Evolutionary conservation across 2,329 filamentous ascomycete genomes (phyloP), one percentile per base, ranked within the genome.

Genomic region (Ampelomyces quisqualis): DNA sequence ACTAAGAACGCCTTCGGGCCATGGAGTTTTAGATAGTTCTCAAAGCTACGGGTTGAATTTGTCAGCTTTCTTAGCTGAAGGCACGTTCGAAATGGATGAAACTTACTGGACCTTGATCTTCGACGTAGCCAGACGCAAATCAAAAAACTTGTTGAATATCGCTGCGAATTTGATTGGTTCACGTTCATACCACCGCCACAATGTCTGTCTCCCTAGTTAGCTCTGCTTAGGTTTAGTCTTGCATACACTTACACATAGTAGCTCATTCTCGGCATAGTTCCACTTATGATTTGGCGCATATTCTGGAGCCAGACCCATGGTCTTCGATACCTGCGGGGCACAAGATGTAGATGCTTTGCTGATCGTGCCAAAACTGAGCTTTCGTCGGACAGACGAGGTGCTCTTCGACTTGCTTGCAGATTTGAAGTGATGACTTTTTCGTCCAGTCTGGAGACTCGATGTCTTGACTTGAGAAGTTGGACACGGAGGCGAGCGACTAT

Each of bases 141-240:
- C 32, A 1, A 43, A 45, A 3, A 45, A 23, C 0, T 29, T n/a
- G 9, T 57, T 57, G 38, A 54, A 57, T 1, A 47, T 17, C 0
- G 26, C n/a, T 0, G 46, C 33, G 3, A 40, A 49, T 2, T n/a
- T 21, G 4, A 2, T 11, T 1, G 15, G 10, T 1, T 30, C 2
- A 11, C 27, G 11, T 0, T 14, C 7, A 4, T 47, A 55, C 34
- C 45, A 58, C 8, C 53, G 32, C 2, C 44, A 45, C 0, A 58
- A 7, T n/a, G n/a, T n/a, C n/a, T n/a, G n/a, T n/a, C n/a, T n/a
- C n/a, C n/a, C n/a, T n/a, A n/a, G n/a, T n/a, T n/a, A n/a, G n/a
- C 0, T 51, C 22, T 0, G 42, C 43, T 11, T 10, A 11, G 13
- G 15, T 24, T 18, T 19, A 6, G 28, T 13, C 9, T 19, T 31